Conservation (phyloP, 164 flowering plant species). For the Chimonanthus praecox region DNA sequence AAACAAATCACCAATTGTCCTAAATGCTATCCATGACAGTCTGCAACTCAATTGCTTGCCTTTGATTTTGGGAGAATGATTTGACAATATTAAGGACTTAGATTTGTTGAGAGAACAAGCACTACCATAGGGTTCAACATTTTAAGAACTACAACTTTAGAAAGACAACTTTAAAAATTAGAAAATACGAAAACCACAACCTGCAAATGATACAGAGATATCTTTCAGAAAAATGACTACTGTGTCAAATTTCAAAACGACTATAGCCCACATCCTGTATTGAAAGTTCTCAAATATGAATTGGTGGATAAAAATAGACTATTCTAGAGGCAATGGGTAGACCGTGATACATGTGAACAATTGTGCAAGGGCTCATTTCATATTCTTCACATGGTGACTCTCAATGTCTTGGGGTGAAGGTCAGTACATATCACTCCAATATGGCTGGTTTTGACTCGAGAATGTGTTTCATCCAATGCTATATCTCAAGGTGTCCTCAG, state of each 20-base stretch:
- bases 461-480: neutral
- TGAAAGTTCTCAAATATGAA: neutral
- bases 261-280: neutral
- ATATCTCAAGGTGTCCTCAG: neutral
- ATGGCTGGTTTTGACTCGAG: neutral
- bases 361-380: neutral
- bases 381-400: neutral
- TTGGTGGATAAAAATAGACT: neutral
- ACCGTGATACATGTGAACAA: neutral
- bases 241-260: neutral
- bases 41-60: neutral
- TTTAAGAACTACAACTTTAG: too few relatives aligned
- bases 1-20: slow-evolving; percentile 5
- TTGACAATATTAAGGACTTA: neutral
- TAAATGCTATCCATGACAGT: neutral
- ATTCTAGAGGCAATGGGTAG: neutral
- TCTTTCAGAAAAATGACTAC: neutral
- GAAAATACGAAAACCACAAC: too few relatives aligned
- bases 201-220: too few relatives aligned
- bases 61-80: neutral
- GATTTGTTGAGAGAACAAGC: too few relatives aligned
- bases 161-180: too few relatives aligned
- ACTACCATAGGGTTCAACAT: too few relatives aligned
- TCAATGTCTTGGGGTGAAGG: neutral
- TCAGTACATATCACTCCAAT: neutral